Evolutionary conservation across 805 yeast species (phyloP), one percentile per base, ranked within the genome.

Genomic region (Pichia paraexigua): DNA sequence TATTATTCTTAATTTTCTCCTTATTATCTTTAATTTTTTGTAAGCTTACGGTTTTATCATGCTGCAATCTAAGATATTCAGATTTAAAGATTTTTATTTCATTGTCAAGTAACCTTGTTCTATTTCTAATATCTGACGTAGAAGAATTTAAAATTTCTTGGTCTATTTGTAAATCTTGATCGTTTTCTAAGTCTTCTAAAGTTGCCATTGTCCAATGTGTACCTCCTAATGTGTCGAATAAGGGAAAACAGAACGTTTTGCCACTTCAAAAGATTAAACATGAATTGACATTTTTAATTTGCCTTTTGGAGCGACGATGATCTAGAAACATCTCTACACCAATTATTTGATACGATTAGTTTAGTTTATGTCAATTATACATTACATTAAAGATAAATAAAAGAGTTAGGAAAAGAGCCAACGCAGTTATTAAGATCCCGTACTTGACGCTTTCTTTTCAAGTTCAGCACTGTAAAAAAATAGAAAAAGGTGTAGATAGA

Each of bases 1-100:
- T 87, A 70, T 94, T 94, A 67, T 94, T 92, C 63, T 88, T 88
- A 69, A 94, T 92, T 71, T 94, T 94, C 61, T 92, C 97, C 66
- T 86, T 89, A 71, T 94, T 94, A 63, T 94, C 98, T 67, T 91
- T 90, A 70, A 94, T 89, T 67, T 92, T 84, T 59, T 90, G 97
- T 50, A 81, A 71, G 97, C 92, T 94, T 47, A 89, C 88, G 52
- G 88, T 81, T 72, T 89, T 88, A 63, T 94, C 99, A 71, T 94
- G 98, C 41, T 86, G 78, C 53, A 94, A 74, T 66, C 98, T 79
- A 69, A 90, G 94, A 60, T 83, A 76, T 71, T 94, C 99, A 7
- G 96, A 87, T 62, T 87, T 79, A 85, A 94, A 89, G 61, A 94
- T 90, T 66, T 91, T 89, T 69, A 94, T 91, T 66, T 94, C 98